A percentile compares a stretch with the other conserved stretches of the same genome.
These are phyloP conservation scores for carrot (Daucus carota) DNA, from an alignment of 129 eudicot genomes.

Conservation along the genomic window DNA sequence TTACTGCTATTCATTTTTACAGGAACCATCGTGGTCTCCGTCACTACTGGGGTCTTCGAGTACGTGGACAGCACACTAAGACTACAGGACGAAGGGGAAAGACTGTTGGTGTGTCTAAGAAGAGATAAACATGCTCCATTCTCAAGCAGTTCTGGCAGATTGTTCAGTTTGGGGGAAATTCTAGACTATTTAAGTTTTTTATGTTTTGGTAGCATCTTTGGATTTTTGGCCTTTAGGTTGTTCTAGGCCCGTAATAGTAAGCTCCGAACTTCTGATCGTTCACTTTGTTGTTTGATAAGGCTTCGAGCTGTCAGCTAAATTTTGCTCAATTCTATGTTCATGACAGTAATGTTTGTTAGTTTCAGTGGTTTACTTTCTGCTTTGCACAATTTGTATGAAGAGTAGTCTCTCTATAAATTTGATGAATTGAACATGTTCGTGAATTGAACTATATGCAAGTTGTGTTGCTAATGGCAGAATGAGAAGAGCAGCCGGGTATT, in stretches of 20 bases:
- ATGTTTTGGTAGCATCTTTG: not conserved
- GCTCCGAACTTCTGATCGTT: too few species aligned
- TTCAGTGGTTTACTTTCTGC: too few species aligned
- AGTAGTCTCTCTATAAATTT: too few species aligned
- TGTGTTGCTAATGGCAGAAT: too few species aligned
- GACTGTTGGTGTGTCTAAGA: constrained; percentile 74
- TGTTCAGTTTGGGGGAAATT: not conserved
- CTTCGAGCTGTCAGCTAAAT: not conserved
- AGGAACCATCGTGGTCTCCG: constrained; percentile 75
- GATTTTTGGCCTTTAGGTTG: not conserved
- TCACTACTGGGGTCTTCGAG: constrained; percentile 67
- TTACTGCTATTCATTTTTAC: not conserved
- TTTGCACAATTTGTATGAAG: too few species aligned
- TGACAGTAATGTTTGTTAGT: not conserved
- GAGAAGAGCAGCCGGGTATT: too few species aligned
- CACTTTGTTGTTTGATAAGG: too few species aligned
- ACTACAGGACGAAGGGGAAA: constrained; percentile 61
- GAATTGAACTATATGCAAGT: too few species aligned
- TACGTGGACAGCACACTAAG: constrained; percentile 60
- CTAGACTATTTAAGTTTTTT: not conserved
- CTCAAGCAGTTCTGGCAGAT: constrained; percentile 1
- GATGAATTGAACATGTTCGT: too few species aligned
- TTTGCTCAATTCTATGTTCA: not conserved
- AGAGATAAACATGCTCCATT: constrained; percentile 33
- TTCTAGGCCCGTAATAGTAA: not conserved